Base-by-base conservation (phyloP, 768 basidiomycete genomes). In the Kwoniella dejecticola region DNA sequence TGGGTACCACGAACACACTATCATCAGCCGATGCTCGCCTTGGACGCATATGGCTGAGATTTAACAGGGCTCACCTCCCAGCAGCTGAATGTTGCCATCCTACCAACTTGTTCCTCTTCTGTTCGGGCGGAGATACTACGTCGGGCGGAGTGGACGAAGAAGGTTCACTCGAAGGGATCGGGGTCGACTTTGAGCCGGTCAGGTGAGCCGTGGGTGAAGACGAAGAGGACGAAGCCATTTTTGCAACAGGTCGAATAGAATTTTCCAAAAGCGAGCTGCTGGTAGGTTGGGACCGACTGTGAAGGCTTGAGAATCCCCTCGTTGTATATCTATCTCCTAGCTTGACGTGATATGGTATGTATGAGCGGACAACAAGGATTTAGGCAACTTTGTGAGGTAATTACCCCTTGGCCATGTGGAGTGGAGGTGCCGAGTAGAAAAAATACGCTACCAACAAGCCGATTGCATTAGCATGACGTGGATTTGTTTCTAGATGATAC, bases 1-100 rank as follows among this genome's bases (percentile, higher is more conserved):
- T 17, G 3, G n/a, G n/a, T n/a, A n/a, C n/a, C n/a, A 2, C 29
- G 24, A 40, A 21, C 7, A 11, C 8, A 52, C 24, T n/a, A 1
- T 31, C 21, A 21, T 53, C 31, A 56, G 21, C 15, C 36, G 21
- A 12, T 30, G 11, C 27, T 42, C 36, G 42, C 53, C 23, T 15
- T 15, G 7, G 8, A 52, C 8, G 21, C 52, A 54, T 8, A 54
- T 23, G 36, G n/a, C n/a, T n/a, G n/a, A n/a, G n/a, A n/a, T 54
- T 23, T 21, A 11, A 29, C 46, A 4, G 6, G 29, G 54, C 68
- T 48, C 31, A 73, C 71, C 66, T 68, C 38, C 72, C 72, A 15
- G 72, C 72, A 15, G 68, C 63, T 3, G 68, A 69, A 54, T 74
- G 72, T 46, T 74, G 68, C 72, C 72, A 74, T 68, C 72, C 72